Conservation (phyloP, 345 rosid species). For the Psidium guajava region DNA sequence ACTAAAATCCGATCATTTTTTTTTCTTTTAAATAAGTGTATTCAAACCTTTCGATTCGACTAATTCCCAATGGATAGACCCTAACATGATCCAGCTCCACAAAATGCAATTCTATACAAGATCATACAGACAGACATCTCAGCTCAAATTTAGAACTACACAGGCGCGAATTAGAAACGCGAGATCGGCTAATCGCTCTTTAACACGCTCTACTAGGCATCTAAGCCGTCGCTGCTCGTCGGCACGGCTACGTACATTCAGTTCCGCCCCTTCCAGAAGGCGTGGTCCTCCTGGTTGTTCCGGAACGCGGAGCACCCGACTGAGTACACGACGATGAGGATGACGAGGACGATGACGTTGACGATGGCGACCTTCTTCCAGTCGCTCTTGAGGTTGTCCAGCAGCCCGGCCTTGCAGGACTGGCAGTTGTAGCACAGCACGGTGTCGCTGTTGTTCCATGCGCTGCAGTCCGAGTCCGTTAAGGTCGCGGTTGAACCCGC, state of each 20-base stretch:
- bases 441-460: constrained; percentile 1
- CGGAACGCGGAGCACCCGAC: constrained; percentile 40
- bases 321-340: constrained; percentile 31
- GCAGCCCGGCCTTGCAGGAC: constrained; percentile 20
- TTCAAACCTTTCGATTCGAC: no score
- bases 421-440: constrained; percentile 17
- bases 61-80: background rate
- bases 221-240: background rate
- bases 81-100: background rate
- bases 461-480: background rate
- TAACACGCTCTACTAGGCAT: background rate
- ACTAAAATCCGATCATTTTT: no score
- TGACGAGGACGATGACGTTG: constrained; percentile 24
- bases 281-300: constrained; percentile 17
- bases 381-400: constrained; percentile 7
- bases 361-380: constrained; percentile 18
- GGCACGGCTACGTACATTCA: background rate
- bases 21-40: no score
- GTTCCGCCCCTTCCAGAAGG: background rate
- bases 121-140: background rate
- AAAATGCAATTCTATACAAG: background rate
- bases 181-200: background rate
- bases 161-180: background rate
- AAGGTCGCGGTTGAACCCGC: background rate
- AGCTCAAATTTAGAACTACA: background rate